phyloP scores from a whole-genome alignment of 129 eudicot species.

The Tanacetum coccineum region DNA sequence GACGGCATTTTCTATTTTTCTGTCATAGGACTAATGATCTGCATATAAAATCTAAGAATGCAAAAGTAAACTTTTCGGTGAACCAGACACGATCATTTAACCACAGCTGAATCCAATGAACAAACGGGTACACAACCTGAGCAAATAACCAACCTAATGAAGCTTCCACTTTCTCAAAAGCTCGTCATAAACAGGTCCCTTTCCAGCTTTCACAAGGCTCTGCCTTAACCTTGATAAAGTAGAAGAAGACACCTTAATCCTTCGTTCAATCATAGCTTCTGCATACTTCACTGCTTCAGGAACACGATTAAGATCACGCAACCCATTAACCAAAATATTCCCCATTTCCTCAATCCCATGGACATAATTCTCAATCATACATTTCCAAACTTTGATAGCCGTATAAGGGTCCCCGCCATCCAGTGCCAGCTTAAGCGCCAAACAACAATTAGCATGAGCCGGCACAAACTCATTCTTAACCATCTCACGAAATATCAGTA shows the following conservation, averaged over 20 bases:
- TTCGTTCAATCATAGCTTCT: conserved; percentile 68
- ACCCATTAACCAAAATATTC: conserved; percentile 59
- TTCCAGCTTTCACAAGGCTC: conserved; percentile 56
- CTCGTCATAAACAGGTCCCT: conserved; percentile 51
- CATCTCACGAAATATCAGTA: conserved; percentile 58
- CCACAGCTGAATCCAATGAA: conserved; percentile 10
- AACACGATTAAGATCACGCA: conserved; percentile 54
- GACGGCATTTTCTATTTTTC: not conserved
- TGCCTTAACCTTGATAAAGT: conserved; percentile 62
- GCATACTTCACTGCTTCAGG: conserved; percentile 93
- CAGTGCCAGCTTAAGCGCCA: conserved; percentile 45
- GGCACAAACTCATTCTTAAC: conserved; percentile 70
- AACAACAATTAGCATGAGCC: conserved; percentile 43
- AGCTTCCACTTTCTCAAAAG: conserved; percentile 67
- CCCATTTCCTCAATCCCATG: conserved; percentile 62
- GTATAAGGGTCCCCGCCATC: conserved; percentile 51
- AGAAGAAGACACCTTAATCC: conserved; percentile 56
- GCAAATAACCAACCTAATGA: conserved; percentile 24
- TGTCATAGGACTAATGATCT: not conserved
- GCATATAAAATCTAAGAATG: conserved; percentile 8
- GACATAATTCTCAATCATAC: conserved; percentile 53
- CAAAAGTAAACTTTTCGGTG: conserved; percentile 2
- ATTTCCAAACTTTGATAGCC: conserved; percentile 75
- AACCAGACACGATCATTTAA: conserved; percentile 6
- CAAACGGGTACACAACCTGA: too few species aligned